Evolutionary conservation across 2,329 filamentous ascomycete genomes (phyloP), one percentile per base, ranked within the genome.

Genomic region (Cladosporium sp.): DNA sequence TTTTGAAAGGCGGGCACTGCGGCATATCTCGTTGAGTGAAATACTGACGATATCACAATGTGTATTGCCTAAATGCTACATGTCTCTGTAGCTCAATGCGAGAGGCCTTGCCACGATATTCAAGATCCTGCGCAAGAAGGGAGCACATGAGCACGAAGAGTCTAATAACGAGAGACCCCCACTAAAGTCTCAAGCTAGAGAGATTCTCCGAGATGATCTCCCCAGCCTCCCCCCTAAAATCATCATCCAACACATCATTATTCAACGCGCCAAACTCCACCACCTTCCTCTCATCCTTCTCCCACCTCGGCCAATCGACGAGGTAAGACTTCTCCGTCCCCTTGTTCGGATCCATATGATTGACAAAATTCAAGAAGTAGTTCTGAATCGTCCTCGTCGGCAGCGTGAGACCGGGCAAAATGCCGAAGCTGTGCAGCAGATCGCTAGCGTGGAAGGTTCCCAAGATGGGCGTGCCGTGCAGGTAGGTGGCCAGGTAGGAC

Each of bases 391-490:
- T 43, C 29, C 24, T 12, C 4, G 48, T 43, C 7, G 42, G 52
- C 9, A 44, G 7, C 8, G 17, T n/a, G 11, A 34, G 11, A 13
- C 30, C 27, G 6, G 18, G 29, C 42, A 48, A 32, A 3, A 41
- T 19, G 12, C 38, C 43, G 56, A 89, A 89, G 0, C 87, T 78
- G 63, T 86, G 80, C 3, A 88, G 58, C 1, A 91, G 59, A 58
- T 91, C 88, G 1, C 78, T 81, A 12, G 69, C 84, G 65, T 93
- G 89, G 68, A 89, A 86, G 0, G 87, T 91, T 15, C 89, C 88
- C 0, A 92, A 67, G 42, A 91, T 68, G 0, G 88, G 84, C 0
- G 82, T 85, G 8, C 84, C 84, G 63, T 84, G 82, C 70, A 85
- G 68, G 69, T 91, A 91, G 0, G 82, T 84, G 0, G 84, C 71